Evolutionary conservation across 2,329 filamentous ascomycete species (phyloP), one percentile per base, ranked within the genome.

Genomic region (Phoma sp.): DNA sequence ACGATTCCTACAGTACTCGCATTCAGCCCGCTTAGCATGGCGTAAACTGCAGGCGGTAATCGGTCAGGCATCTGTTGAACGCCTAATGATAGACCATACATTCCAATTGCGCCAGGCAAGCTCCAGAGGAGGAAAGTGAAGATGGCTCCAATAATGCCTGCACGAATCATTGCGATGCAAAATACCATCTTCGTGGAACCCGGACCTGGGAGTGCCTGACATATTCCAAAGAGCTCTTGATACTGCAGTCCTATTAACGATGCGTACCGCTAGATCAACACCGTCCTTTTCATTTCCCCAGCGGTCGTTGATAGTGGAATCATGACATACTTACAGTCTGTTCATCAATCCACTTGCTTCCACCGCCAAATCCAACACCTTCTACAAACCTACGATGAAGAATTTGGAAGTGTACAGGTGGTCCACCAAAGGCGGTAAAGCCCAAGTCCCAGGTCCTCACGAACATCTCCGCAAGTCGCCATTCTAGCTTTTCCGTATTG

Each of bases 101-200:
- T 91, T 20, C 84, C 88, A 4, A 90, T 62, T 0, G 87, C 89
- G 1, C 87, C 88, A 0, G 89, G 89, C 0, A 92, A 75, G 69
- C 85, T 84, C 87, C 88, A 91, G 1, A 89, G 66, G 0, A 87
- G 56, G 57, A 91, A 88, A 0, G 78, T 81, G 1, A 88, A 59
- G 1, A 89, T 6, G 0, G 86, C 88, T 0, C 81, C 75, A 2
- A 83, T 47, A 4, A 87, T 76, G 0, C 87, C 87, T 10, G 81
- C 81, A 55, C 85, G 86, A 7, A 90, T 81, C 15, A 89, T 72
- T 30, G 86, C 84, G 33, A 91, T 84, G 54, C 84, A 88, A 55
- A 89, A 91, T 0, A 84, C 68, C 84, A 91, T 88, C 67, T 91
- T 91, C 1, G 88, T 91, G 57, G 84, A 88, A 0, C 63, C 88